Base-by-base conservation (phyloP, 179 eudicot genomes). In the Beta macrorhiza region DNA sequence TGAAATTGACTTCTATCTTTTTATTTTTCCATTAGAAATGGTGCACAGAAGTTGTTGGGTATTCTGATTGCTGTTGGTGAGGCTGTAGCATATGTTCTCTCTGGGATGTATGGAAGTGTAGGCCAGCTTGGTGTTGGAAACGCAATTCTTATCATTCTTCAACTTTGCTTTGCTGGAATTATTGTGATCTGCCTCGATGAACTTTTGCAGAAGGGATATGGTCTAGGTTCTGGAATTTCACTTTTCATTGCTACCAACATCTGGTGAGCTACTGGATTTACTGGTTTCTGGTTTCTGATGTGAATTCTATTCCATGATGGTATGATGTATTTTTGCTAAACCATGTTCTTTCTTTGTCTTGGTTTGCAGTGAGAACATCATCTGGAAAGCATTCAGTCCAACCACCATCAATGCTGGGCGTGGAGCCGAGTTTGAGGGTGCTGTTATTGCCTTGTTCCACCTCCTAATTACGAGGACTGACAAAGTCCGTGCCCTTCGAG, bases 311-410 rank as follows among this genome's bases (percentile, higher is more conserved):
- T 37, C 37, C 22, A 11, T 73, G 62, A 19, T 22, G 16, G 20
- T 83, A 5, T 37, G 16, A 5, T n/a, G 49, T 57, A 15, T 63
- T 3, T 20, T 59, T 37, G 70, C 61, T 68, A 20, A 67, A 56
- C 65, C 42, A 63, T 22, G 73, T 80, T 52, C 17, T 81, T 61
- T 59, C 6, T 58, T 3, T 58, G 17, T 58, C 32, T 73, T 74
- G 68, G 59, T 55, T 67, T 83, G 72, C 89, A 93, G 97, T 85
- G 98, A 93, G 84, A 93, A 78, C 79, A 92, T 93, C 75, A 92
- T 93, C 85, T 93, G 97, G 98, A 92, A 91, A 76, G 97, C 98
- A 81, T 93, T 93, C 78, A 93, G 98, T 79, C 98, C 97, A 44
- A 91, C 97, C 55, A 92, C 94, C 17, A 88, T 93, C 83, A 93